Conservation (phyloP, 768 basidiomycete species). For the Tylopilus balloui region DNA sequence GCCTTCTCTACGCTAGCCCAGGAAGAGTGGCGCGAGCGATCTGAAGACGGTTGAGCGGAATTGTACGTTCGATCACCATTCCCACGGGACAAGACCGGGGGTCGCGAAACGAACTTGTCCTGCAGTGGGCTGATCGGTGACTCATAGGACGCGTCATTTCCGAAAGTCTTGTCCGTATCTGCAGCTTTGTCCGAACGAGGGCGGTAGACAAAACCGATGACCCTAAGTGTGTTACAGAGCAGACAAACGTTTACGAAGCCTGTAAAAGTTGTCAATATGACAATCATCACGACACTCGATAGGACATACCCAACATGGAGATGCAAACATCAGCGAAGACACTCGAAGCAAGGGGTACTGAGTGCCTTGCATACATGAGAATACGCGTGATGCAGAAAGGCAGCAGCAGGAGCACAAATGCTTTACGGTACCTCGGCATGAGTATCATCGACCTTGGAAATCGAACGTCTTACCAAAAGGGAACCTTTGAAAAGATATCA, state of each 20-base stretch:
- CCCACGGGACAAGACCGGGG: neutral
- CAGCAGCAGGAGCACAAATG: constrained; percentile 54
- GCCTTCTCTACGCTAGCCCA: constrained; percentile 13
- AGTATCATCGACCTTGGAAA: neutral
- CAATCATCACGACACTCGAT: neutral
- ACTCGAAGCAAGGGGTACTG: constrained; percentile 42
- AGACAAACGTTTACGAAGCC: constrained; percentile 62
- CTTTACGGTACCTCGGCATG: constrained; percentile 32
- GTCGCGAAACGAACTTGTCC: neutral
- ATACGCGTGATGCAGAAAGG: constrained; percentile 55
- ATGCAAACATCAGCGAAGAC: constrained; percentile 50
- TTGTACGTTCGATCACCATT: neutral
- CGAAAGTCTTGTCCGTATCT: constrained; percentile 21
- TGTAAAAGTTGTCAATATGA: constrained; percentile 25
- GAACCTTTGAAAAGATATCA: constrained; percentile 40
- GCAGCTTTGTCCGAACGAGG: constrained; percentile 1
- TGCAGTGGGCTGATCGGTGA: constrained; percentile 15
- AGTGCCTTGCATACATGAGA: constrained; percentile 43
- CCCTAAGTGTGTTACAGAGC: constrained; percentile 65
- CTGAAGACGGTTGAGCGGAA: neutral
- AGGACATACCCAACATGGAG: constrained; percentile 49
- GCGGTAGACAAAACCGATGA: constrained; percentile 52
- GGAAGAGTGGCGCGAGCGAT: constrained; percentile 14
- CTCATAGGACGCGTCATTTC: constrained; percentile 22
- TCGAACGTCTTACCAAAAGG: constrained; percentile 45